These are phyloP conservation scores for Cryomyces minteri DNA, from an alignment of 495 filamentous ascomycete species.

Conservation along the genomic window DNA sequence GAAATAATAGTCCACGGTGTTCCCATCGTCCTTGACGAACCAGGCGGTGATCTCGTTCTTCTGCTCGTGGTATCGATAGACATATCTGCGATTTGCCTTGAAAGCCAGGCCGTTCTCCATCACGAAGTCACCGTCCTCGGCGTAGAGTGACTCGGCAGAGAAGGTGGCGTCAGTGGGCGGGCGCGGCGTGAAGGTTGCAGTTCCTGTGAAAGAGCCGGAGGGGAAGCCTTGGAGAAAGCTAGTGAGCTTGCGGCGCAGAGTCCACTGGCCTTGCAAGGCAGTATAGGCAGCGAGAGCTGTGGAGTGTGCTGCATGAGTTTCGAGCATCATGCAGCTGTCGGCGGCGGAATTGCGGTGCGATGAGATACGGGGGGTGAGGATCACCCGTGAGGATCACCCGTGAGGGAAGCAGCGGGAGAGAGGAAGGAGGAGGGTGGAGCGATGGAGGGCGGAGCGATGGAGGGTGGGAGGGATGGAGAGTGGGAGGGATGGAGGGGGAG, in stretches of 20 bases:
- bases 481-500: background rate
- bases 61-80: constrained; percentile 37
- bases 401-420: too few species aligned
- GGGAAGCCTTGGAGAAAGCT: constrained; percentile 31
- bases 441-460: background rate
- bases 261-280: constrained; percentile 58
- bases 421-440: too few species aligned
- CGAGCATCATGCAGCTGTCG: too few species aligned
- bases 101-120: constrained; percentile 17
- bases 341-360: too few species aligned
- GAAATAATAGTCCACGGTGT: constrained; percentile 46
- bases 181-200: constrained; percentile 42
- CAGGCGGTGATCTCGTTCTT: constrained; percentile 40
- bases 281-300: constrained; percentile 38
- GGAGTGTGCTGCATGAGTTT: too few species aligned
- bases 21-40: constrained; percentile 42
- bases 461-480: background rate
- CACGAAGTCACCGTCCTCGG: constrained; percentile 42
- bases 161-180: constrained; percentile 12
- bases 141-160: constrained; percentile 42
- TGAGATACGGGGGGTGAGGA: too few species aligned
- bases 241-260: constrained; percentile 28
- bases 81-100: constrained; percentile 21
- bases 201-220: constrained; percentile 40
- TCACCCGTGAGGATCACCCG: too few species aligned